Evolutionary conservation across 441 rosid species (phyloP).

Genomic region (Sinapis alba): DNA sequence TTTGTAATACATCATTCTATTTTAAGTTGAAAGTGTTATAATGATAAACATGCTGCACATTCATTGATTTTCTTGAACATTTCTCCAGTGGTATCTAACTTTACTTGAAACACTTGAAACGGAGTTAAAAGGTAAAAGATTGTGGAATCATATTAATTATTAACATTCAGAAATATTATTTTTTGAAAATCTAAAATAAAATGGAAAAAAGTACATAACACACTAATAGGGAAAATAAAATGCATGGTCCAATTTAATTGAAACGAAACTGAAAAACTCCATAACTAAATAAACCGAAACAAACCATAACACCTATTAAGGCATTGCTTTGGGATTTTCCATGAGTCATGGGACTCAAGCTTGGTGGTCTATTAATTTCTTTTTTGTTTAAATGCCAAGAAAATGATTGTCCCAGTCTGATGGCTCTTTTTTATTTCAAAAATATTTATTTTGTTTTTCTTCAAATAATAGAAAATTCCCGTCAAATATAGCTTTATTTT

Average conservation of each 20-base stretch:
- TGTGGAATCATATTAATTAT: background rate
- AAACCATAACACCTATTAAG: conserved; percentile 9
- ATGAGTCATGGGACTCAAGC: conserved; percentile 26
- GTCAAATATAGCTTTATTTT: conserved; percentile 33
- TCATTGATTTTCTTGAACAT: background rate
- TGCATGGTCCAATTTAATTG: conserved; percentile 27
- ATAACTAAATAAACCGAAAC: conserved; percentile 31
- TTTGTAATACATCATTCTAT: background rate
- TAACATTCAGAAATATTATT: background rate
- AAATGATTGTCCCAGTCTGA: conserved; percentile 20
- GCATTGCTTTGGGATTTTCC: conserved; percentile 23
- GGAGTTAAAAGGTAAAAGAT: background rate
- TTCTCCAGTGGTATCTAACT: background rate
- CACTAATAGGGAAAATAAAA: background rate
- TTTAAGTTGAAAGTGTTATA: background rate
- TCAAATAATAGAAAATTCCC: background rate
- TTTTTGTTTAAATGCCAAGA: conserved; percentile 36
- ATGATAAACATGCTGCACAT: background rate
- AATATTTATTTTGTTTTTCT: background rate
- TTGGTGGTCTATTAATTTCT: conserved; percentile 9
- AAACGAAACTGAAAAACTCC: background rate
- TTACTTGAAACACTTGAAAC: background rate
- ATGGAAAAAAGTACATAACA: background rate
- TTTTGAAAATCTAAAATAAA: background rate
- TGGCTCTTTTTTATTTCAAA: background rate